These are phyloP conservation scores for Beauveria brongniartii DNA, from an alignment of 2,329 filamentous ascomycete genomes.

Conservation along the genomic window DNA sequence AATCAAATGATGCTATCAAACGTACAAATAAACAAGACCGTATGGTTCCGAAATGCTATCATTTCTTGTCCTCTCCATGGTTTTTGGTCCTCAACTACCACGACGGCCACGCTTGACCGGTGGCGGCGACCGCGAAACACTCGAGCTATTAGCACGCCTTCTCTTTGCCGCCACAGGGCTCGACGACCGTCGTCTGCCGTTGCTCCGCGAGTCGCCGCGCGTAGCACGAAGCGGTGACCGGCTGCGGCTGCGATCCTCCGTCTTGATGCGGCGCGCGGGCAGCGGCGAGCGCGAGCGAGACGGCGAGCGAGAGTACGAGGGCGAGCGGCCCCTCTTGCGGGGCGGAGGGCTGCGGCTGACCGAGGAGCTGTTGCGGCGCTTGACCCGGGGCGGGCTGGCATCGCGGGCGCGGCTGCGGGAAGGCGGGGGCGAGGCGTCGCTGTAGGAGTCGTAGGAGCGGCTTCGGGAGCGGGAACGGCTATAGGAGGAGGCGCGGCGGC, in stretches of 20 bases:
- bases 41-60: neutral
- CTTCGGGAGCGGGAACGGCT: conserved; percentile 10
- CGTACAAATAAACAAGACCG: neutral
- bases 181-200: conserved; percentile 8
- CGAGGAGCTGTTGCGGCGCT: conserved; percentile 6
- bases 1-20: neutral
- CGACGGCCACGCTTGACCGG: conserved; percentile 25
- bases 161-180: conserved; percentile 20
- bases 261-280: neutral
- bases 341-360: neutral
- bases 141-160: conserved; percentile 19
- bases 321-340: neutral
- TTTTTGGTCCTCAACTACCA: conserved; percentile 17
- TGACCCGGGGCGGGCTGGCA: conserved; percentile 1
- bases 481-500: neutral
- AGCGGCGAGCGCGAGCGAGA: neutral
- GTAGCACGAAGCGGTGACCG: neutral
- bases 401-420: neutral
- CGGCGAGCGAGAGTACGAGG: conserved; percentile 4
- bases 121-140: conserved; percentile 24
- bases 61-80: neutral
- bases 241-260: neutral
- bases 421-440: neutral
- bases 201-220: conserved; percentile 2
- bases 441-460: conserved; percentile 9